Evolutionary conservation across 2,329 filamentous ascomycete genomes (phyloP).

Genomic region (Penicillium griseofulvum): DNA sequence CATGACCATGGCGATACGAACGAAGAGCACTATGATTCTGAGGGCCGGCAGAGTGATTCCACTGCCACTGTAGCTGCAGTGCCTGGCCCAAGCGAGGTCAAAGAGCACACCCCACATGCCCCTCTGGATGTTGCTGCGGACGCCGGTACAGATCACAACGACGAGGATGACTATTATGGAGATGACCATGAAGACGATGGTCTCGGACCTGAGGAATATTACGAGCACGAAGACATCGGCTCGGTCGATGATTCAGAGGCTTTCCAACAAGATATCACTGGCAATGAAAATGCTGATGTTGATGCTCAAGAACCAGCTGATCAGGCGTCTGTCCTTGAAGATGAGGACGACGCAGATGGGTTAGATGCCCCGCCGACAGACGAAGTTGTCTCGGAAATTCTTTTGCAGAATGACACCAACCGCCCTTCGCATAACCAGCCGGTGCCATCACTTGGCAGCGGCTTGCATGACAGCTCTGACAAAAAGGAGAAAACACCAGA

Average conservation of each 20-base stretch:
- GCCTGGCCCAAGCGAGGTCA: constrained; percentile 11
- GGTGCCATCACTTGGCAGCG: constrained; percentile 19
- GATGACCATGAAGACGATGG: constrained; percentile 15
- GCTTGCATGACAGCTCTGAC: constrained; percentile 6
- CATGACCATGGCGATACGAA: constrained; percentile 6
- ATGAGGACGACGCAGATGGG: constrained; percentile 7
- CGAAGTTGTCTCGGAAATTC: constrained; percentile 12
- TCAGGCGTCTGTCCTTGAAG: constrained; percentile 10
- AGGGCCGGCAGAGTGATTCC: constrained; percentile 31
- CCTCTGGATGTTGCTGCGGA: constrained; percentile 4
- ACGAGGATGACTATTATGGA: constrained; percentile 13
- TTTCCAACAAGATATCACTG: constrained; percentile 6
- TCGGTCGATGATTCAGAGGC: constrained; percentile 13
- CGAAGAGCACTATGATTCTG: constrained; percentile 27
- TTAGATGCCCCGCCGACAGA: constrained; percentile 11
- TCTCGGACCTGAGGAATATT: constrained; percentile 10
- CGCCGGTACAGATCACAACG: constrained; percentile 37
- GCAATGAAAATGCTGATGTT: constrained; percentile 5
- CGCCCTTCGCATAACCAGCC: constrained; percentile 17
- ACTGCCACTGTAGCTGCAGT: constrained; percentile 27
- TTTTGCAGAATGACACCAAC: constrained; percentile 10
- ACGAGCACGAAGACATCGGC: constrained; percentile 15
- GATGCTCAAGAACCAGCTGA: constrained; percentile 5
- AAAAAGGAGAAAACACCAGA: constrained; percentile 16
- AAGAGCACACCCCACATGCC: constrained; percentile 18